A percentile compares a stretch with the other conserved stretches of the same genome.
Conservation (phyloP, 2,329 filamentous ascomycete species). For the Fusarium annulatum region DNA sequence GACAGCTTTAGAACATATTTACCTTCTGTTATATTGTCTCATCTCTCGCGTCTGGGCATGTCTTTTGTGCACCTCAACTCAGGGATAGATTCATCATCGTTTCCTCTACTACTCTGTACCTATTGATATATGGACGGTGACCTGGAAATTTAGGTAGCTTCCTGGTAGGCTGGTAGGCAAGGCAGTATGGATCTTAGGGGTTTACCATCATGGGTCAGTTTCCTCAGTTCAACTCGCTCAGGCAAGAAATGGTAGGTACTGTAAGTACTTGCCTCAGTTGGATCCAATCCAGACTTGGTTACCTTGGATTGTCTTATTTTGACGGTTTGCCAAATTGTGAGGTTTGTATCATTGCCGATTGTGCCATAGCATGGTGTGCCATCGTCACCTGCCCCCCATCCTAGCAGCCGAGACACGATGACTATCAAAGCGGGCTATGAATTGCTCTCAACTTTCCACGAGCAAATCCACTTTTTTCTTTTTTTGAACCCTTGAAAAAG, state of each 20-base stretch:
- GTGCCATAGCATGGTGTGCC: conserved; percentile 18
- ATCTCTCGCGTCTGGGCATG: not conserved
- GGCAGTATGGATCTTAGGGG: not conserved
- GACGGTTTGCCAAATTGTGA: not conserved
- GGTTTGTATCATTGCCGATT: conserved; percentile 1
- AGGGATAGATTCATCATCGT: not conserved
- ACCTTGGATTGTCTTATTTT: too few species aligned
- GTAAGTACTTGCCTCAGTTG: not conserved
- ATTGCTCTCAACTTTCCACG: not conserved
- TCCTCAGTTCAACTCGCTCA: not conserved
- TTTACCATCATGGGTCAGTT: not conserved
- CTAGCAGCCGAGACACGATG: conserved; percentile 10
- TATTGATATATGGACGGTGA: not conserved
- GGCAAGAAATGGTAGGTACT: not conserved
- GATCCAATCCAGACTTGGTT: not conserved
- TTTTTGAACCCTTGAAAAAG: conserved; percentile 21
- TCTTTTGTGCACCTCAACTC: not conserved
- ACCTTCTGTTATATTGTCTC: not conserved
- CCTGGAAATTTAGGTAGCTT: not conserved
- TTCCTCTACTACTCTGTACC: not conserved
- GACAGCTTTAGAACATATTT: not conserved
- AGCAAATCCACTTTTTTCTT: conserved; percentile 28
- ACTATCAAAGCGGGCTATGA: conserved; percentile 6
- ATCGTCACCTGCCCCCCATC: conserved; percentile 37
- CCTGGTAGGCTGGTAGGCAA: not conserved